Conservation (phyloP, 2,329 filamentous ascomycete genomes). For the Thyridium curvatum region DNA sequence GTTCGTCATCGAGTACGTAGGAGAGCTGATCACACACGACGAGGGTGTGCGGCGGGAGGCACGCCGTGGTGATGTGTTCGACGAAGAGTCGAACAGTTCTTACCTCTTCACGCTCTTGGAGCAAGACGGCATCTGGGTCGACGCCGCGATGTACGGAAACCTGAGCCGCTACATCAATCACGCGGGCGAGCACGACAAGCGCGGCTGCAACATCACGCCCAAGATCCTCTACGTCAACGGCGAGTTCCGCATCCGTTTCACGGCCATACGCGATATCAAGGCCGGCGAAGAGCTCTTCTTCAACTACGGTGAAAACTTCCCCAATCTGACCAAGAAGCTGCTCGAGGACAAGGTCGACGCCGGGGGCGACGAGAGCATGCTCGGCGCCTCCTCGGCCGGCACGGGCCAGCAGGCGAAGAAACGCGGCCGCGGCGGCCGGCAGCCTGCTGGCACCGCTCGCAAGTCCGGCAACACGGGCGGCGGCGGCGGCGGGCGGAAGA, state of each 20-base stretch:
- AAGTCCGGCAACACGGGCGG: neutral
- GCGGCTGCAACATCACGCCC: slow-evolving; percentile 56
- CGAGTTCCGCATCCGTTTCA: slow-evolving; percentile 70
- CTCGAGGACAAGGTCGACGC: slow-evolving; percentile 32
- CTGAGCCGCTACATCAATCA: slow-evolving; percentile 82
- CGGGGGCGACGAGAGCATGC: slow-evolving; percentile 6
- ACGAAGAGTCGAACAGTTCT: slow-evolving; percentile 57
- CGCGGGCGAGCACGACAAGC: slow-evolving; percentile 43
- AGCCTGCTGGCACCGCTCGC: neutral
- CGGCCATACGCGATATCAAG: slow-evolving; percentile 58
- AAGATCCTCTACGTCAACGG: slow-evolving; percentile 68
- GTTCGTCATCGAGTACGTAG: slow-evolving; percentile 77
- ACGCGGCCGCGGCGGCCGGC: neutral
- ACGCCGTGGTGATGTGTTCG: slow-evolving; percentile 52
- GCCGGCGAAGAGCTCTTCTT: slow-evolving; percentile 76
- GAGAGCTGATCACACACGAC: slow-evolving; percentile 65
- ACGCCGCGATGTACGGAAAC: slow-evolving; percentile 72
- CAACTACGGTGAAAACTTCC: slow-evolving; percentile 68
- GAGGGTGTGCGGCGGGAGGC: slow-evolving; percentile 65
- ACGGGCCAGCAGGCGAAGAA: neutral
- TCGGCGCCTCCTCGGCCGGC: no score
- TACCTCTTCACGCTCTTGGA: slow-evolving; percentile 58
- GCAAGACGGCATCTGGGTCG: slow-evolving; percentile 60
- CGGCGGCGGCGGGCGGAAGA: slow-evolving; percentile 3
- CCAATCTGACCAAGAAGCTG: slow-evolving; percentile 50